Evolutionary conservation across 345 rosid species (phyloP).

Genomic region (Tarenaya hassleriana): DNA sequence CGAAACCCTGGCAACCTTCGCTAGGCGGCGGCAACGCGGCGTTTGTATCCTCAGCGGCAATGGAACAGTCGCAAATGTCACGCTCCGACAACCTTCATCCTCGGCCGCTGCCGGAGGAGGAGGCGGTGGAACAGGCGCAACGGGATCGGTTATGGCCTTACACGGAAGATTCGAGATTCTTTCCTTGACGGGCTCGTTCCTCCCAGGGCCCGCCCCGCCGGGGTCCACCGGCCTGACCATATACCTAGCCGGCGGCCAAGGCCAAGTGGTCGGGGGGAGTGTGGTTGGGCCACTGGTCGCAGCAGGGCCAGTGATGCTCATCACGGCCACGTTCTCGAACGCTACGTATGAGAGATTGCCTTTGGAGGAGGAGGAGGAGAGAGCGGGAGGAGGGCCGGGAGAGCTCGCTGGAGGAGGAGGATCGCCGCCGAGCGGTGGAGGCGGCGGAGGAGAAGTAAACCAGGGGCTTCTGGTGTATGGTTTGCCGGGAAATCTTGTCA

Average conservation of each 20-base stretch:
- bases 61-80: conserved; percentile 59
- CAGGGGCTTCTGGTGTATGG: conserved; percentile 45
- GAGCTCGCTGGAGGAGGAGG: conserved; percentile 21
- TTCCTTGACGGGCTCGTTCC: conserved; percentile 39
- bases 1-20: conserved; percentile 50
- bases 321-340: conserved; percentile 44
- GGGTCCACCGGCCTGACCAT: conserved; percentile 45
- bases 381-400: conserved; percentile 20
- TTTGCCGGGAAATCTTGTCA: conserved; percentile 61
- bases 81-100: conserved; percentile 42
- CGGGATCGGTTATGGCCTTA: conserved; percentile 38
- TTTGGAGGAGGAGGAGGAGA: conserved; percentile 38
- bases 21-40: conserved; percentile 52
- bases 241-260: conserved; percentile 47
- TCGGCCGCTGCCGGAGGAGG: conserved; percentile 16
- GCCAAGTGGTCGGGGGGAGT: conserved; percentile 47
- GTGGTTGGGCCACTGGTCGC: conserved; percentile 41
- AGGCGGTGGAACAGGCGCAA: conserved; percentile 29
- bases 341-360: conserved; percentile 46
- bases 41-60: conserved; percentile 54
- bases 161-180: conserved; percentile 47
- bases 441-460: conserved; percentile 44
- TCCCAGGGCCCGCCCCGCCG: conserved; percentile 44
- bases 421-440: conserved; percentile 33
- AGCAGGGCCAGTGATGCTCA: conserved; percentile 41